A percentile compares a stretch with the other conserved stretches of the same genome.
Conservation (phyloP, 1,284 basidiomycete genomes). For the Cryptococcus sp. region DNA sequence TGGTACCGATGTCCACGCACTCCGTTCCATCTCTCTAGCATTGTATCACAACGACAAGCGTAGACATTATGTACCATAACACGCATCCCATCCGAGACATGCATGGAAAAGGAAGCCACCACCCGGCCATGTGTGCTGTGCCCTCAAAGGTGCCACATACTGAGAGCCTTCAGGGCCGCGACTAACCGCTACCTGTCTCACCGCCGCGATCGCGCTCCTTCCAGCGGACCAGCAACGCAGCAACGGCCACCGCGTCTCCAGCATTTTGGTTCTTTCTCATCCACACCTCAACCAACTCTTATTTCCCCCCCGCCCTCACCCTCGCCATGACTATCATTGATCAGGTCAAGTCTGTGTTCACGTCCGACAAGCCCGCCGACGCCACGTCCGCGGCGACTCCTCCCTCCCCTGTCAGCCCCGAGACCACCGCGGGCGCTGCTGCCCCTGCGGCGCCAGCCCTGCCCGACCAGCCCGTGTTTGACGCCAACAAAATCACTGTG, state of each 20-base stretch:
- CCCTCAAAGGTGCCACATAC: no score
- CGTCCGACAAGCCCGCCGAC: conserved; percentile 6
- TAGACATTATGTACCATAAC: no score
- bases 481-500: conserved; percentile 73
- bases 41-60: no score
- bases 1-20: neutral
- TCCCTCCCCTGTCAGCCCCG: conserved; percentile 5
- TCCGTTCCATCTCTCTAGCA: neutral
- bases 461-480: conserved; percentile 58
- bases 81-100: no score
- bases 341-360: conserved; percentile 56
- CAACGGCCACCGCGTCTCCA: neutral
- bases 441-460: conserved; percentile 11
- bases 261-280: neutral
- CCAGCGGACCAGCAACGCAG: neutral
- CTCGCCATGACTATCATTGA: conserved; percentile 54
- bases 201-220: no score
- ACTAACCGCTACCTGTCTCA: no score
- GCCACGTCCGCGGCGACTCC: conserved; percentile 7
- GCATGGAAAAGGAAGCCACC: no score
- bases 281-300: neutral
- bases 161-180: no score
- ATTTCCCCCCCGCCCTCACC: neutral
- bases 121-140: no score
- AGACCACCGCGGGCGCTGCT: conserved; percentile 3